These are phyloP conservation scores for Zygnema circumcarinatum DNA, from an alignment of 139 green algal genomes.

Conservation along the genomic window DNA sequence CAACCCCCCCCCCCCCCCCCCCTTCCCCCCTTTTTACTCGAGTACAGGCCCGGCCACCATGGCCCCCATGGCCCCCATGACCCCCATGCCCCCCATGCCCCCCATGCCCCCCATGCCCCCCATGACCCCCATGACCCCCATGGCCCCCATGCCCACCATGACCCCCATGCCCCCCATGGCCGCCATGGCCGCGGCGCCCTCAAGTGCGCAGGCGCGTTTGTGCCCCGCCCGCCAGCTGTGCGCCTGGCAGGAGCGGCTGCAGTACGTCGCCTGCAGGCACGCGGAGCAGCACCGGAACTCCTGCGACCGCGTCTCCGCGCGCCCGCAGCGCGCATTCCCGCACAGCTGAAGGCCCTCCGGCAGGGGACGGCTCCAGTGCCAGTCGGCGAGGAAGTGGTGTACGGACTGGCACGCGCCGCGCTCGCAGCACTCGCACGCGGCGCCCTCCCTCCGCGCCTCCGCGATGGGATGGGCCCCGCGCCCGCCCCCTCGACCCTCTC, in stretches of 20 bases:
- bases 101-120: background rate
- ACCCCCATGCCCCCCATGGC: background rate
- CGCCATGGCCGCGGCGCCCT: background rate
- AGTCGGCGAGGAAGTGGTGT: slow-evolving; percentile 32
- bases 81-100: background rate
- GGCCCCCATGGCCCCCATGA: background rate
- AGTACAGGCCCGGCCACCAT: background rate
- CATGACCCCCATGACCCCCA: background rate
- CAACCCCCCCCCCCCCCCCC: background rate
- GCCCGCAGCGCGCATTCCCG: slow-evolving; percentile 39
- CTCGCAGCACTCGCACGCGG: background rate
- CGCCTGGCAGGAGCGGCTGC: slow-evolving; percentile 49
- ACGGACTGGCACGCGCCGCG: background rate
- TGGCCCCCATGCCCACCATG: background rate
- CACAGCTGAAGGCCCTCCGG: slow-evolving; percentile 41
- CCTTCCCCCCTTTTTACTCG: too few relatives aligned
- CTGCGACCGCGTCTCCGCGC: slow-evolving; percentile 49
- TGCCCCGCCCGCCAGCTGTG: slow-evolving; percentile 43
- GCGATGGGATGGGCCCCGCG: background rate
- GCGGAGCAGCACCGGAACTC: slow-evolving; percentile 60
- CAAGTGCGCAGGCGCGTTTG: slow-evolving; percentile 40
- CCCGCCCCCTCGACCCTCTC: background rate
- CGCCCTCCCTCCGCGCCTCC: background rate
- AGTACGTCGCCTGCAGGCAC: slow-evolving; percentile 54
- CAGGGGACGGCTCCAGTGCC: background rate